Evolutionary conservation across 106 monocot species (phyloP).

Genomic region (Platanthera zijinensis): DNA sequence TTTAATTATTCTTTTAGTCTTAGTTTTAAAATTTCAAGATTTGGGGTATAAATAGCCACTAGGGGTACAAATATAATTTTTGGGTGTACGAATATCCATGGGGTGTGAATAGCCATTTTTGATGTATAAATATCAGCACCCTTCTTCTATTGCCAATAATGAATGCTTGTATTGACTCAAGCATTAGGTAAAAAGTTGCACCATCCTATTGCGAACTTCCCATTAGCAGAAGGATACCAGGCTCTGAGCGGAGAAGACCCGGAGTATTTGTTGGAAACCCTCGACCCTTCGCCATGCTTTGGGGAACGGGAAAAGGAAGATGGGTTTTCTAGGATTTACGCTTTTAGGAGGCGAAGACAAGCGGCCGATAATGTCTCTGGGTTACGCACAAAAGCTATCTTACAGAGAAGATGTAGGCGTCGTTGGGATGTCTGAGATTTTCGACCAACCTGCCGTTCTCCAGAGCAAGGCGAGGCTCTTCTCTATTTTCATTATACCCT

Average conservation of each 20-base stretch:
- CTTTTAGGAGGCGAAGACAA: not conserved
- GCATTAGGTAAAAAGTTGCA: not conserved
- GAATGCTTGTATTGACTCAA: not conserved
- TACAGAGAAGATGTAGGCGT: slow-evolving; percentile 90
- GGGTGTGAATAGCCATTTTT: too few relatives aligned
- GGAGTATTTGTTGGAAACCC: not conserved
- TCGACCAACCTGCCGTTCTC: slow-evolving; percentile 58
- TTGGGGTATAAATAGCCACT: too few relatives aligned
- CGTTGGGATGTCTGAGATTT: slow-evolving; percentile 94
- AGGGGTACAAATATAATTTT: too few relatives aligned
- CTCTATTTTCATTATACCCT: not conserved
- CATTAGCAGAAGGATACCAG: not conserved
- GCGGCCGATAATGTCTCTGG: slow-evolving; percentile 60
- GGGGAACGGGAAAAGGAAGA: not conserved
- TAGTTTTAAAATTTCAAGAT: too few relatives aligned
- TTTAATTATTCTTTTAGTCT: too few relatives aligned
- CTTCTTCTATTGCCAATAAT: too few relatives aligned
- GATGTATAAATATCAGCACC: too few relatives aligned
- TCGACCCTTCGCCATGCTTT: not conserved
- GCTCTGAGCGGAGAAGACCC: not conserved
- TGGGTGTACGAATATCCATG: too few relatives aligned
- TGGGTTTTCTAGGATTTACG: not conserved
- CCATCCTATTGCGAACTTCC: not conserved
- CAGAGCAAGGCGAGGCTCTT: slow-evolving; percentile 50
- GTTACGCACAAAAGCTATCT: slow-evolving; percentile 93